Percentiles rank a stretch among this genome's conserved stretches.
Conservation (phyloP, 768 basidiomycete genomes). For the Rubroboletus pulcherrimus region DNA sequence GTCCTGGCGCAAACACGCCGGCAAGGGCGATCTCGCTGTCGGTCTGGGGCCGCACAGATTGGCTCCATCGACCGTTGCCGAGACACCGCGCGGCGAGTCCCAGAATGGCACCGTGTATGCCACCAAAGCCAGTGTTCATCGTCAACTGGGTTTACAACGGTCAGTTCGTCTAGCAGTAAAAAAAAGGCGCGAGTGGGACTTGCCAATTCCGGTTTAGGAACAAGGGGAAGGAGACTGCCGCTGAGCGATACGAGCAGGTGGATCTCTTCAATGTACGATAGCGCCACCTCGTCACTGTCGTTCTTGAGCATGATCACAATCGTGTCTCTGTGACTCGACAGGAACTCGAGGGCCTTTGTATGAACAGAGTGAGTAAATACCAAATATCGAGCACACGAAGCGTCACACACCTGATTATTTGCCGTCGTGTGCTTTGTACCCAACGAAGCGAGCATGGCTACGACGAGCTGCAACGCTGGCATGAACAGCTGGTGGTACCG, state of each 20-base stretch:
- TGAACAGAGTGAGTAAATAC: background rate
- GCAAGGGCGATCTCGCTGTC: conserved; percentile 62
- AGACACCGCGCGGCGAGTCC: conserved; percentile 71
- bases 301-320: conserved; percentile 80
- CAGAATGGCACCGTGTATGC: conserved; percentile 76
- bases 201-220: conserved; percentile 78
- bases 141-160: conserved; percentile 38
- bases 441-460: conserved; percentile 73
- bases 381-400: no score
- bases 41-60: conserved; percentile 56
- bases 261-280: conserved; percentile 72
- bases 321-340: conserved; percentile 80
- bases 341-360: conserved; percentile 54
- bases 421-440: conserved; percentile 65
- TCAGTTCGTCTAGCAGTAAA: background rate
- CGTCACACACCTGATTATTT: conserved; percentile 55
- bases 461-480: conserved; percentile 79
- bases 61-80: conserved; percentile 53
- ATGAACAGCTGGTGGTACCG: conserved; percentile 90
- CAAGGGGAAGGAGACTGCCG: conserved; percentile 60
- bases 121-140: conserved; percentile 78
- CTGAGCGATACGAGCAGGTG: conserved; percentile 75
- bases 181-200: conserved; percentile 23
- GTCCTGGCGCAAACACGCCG: conserved; percentile 51
- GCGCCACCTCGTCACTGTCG: conserved; percentile 55